phyloP scores from a whole-genome alignment of 2,329 filamentous ascomycete species.

The Purpureocillium takamizusanense region DNA sequence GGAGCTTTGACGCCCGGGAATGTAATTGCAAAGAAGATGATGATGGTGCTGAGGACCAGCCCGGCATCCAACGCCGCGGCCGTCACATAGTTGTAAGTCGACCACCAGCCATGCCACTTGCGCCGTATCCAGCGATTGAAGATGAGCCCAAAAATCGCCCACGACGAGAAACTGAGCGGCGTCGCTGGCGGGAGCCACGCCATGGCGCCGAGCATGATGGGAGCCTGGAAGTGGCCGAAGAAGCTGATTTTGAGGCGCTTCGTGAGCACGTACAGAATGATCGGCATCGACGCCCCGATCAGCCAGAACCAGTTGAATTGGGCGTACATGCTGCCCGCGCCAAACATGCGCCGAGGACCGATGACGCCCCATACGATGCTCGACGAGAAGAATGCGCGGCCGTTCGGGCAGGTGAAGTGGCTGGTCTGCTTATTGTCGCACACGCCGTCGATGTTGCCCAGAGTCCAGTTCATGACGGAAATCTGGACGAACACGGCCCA shows the following conservation, averaged over 20 bases:
- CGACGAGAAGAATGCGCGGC: conserved; percentile 37
- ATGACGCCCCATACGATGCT: conserved; percentile 51
- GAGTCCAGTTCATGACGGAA: conserved; percentile 34
- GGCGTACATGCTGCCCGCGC: conserved; percentile 39
- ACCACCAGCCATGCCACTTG: conserved; percentile 51
- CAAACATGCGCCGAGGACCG: conserved; percentile 46
- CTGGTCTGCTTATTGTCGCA: conserved; percentile 23
- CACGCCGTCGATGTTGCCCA: conserved; percentile 37
- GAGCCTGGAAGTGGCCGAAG: conserved; percentile 43
- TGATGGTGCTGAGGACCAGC: conserved; percentile 24
- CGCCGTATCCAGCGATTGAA: conserved; percentile 50
- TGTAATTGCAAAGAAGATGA: conserved; percentile 18
- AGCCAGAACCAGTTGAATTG: conserved; percentile 44
- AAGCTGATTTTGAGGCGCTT: conserved; percentile 16
- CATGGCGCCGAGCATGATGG: conserved; percentile 48
- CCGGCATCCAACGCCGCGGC: conserved; percentile 29
- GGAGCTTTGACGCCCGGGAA: conserved; percentile 26
- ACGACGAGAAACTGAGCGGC: conserved; percentile 47
- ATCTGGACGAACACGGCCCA: conserved; percentile 23
- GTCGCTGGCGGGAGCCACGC: conserved; percentile 50
- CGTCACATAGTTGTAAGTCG: conserved; percentile 30
- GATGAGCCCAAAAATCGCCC: conserved; percentile 46
- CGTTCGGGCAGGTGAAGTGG: conserved; percentile 29
- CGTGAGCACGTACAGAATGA: conserved; percentile 34
- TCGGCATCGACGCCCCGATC: conserved; percentile 37